A percentile compares a stretch with the other conserved stretches of the same genome.
Evolutionary conservation across 768 basidiomycete genomes (phyloP).

Genomic region (Lactifluus piperatus): DNA sequence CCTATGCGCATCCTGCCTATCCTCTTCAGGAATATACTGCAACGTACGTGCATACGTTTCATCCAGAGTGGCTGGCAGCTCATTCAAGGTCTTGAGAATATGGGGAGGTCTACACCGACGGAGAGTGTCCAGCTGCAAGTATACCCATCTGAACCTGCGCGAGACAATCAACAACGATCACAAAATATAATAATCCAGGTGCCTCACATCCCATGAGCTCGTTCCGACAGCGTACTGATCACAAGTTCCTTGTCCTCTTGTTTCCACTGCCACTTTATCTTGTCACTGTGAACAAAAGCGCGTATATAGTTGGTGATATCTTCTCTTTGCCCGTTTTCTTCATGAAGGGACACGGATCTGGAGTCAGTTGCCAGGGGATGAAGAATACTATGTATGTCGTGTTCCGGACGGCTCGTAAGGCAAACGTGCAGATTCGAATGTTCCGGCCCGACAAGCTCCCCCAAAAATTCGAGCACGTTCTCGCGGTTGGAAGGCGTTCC

Average conservation of each 20-base stretch:
- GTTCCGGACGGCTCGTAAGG: not conserved
- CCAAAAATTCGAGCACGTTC: not conserved
- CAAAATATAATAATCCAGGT: not conserved
- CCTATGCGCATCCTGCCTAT: no score
- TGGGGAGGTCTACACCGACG: not conserved
- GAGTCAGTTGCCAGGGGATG: not conserved
- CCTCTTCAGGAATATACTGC: not conserved
- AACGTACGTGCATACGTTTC: not conserved
- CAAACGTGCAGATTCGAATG: not conserved
- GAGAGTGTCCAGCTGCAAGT: not conserved
- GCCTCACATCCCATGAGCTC: not conserved
- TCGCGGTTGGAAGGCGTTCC: not conserved
- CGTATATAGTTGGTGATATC: not conserved
- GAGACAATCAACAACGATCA: not conserved
- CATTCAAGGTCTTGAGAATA: not conserved
- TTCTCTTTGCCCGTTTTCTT: not conserved
- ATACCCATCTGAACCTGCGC: not conserved
- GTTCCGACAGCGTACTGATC: not conserved
- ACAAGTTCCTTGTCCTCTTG: not conserved
- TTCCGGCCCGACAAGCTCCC: not conserved
- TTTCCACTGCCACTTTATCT: not conserved
- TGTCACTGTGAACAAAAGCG: not conserved
- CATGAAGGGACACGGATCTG: not conserved
- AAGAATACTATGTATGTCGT: not conserved
- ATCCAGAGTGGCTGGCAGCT: not conserved